phyloP scores from a whole-genome alignment of 352 stramenopile genomes.

The Halophytophthora polymorphica region DNA sequence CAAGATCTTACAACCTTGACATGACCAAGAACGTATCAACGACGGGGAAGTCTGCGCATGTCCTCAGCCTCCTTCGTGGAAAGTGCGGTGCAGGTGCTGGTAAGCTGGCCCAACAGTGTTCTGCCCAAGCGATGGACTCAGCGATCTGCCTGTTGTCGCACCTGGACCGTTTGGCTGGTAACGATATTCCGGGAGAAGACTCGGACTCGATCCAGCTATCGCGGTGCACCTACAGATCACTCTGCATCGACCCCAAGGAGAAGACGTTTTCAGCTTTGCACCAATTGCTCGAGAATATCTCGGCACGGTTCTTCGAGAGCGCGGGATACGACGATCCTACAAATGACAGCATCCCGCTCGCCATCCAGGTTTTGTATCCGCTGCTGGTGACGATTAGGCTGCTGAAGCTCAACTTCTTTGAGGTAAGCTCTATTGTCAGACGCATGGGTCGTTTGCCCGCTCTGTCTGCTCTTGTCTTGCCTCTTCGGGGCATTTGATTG shows the following conservation, averaged over 20 bases:
- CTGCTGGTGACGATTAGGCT: slow-evolving; percentile 68
- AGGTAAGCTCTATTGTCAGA: slow-evolving; percentile 39
- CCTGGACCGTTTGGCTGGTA: slow-evolving; percentile 73
- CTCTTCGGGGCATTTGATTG: not conserved
- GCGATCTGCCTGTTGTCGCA: slow-evolving; percentile 76
- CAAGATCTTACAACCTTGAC: slow-evolving; percentile 42
- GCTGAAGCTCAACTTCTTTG: slow-evolving; percentile 87
- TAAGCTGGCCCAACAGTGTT: slow-evolving; percentile 43
- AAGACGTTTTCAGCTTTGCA: slow-evolving; percentile 65
- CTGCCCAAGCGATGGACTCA: slow-evolving; percentile 47
- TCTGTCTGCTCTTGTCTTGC: not conserved
- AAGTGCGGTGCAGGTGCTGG: slow-evolving; percentile 32
- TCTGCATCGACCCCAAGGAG: slow-evolving; percentile 81
- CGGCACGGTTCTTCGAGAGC: slow-evolving; percentile 22
- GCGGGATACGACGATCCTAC: slow-evolving; percentile 12
- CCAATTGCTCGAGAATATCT: slow-evolving; percentile 46
- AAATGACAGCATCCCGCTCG: slow-evolving; percentile 2
- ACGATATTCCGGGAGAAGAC: slow-evolving; percentile 72
- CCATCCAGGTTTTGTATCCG: slow-evolving; percentile 64
- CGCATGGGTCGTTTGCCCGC: not conserved
- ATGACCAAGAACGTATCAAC: slow-evolving; percentile 50
- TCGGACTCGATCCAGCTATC: slow-evolving; percentile 77
- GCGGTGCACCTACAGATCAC: slow-evolving; percentile 62
- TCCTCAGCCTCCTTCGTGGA: slow-evolving; percentile 45
- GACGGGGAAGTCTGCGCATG: slow-evolving; percentile 44